Percentiles rank a stretch among this genome's conserved stretches.
These are phyloP conservation scores for Pseudocercospora macadamiae DNA, from an alignment of 2,329 filamentous ascomycete genomes.

Conservation along the genomic window DNA sequence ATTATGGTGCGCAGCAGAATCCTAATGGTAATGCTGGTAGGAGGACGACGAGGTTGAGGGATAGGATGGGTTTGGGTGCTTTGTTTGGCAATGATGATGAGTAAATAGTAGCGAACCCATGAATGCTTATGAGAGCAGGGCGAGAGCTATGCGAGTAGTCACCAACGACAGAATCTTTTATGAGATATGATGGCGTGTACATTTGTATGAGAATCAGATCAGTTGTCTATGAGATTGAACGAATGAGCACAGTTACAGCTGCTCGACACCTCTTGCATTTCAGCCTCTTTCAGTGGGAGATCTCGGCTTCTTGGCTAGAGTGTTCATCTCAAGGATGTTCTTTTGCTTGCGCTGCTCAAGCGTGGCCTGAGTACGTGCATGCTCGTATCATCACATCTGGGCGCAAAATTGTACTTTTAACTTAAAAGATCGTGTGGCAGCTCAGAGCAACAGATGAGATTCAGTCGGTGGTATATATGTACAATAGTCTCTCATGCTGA, in stretches of 20 bases:
- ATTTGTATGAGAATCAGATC: background rate
- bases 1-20: conserved; percentile 36
- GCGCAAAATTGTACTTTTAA: no score
- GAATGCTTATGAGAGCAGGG: no score
- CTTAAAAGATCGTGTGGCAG: background rate
- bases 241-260: no score
- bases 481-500: conserved; percentile 3
- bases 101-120: no score
- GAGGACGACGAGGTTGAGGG: conserved; percentile 27
- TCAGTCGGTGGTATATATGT: conserved; percentile 9
- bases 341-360: no score
- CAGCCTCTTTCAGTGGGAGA: no score
- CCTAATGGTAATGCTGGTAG: background rate
- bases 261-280: no score
- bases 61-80: conserved; percentile 32
- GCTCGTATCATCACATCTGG: no score
- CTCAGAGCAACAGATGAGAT: conserved; percentile 8
- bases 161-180: background rate
- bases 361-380: no score
- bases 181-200: background rate
- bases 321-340: no score
- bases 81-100: conserved; percentile 32
- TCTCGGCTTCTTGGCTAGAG: no score
- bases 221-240: background rate
- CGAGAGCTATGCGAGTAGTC: no score